Percentiles rank a stretch among this genome's conserved stretches.
These are phyloP conservation scores for Fraxinus velutina DNA, from an alignment of 305 asterid genomes.

Conservation along the genomic window DNA sequence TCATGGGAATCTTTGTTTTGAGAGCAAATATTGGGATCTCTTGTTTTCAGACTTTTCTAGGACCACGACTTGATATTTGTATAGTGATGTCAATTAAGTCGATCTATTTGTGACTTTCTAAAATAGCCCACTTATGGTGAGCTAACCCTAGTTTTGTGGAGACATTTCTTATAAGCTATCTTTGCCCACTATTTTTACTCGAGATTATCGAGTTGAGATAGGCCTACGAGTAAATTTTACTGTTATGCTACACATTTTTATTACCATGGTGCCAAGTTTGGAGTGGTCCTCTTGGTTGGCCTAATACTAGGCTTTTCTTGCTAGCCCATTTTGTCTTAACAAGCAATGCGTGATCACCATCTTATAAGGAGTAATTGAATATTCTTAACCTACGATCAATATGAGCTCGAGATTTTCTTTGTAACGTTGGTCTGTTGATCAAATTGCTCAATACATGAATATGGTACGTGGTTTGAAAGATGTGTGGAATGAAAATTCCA, in stretches of 20 bases:
- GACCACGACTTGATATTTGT: background rate
- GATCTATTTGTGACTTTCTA: background rate
- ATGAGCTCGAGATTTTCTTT: background rate
- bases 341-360: background rate
- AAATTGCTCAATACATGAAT: background rate
- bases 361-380: too few species aligned
- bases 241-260: background rate
- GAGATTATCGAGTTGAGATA: background rate
- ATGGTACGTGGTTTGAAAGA: background rate
- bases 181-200: background rate
- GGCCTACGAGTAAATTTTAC: background rate
- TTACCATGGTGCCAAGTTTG: background rate
- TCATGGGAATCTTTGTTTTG: conserved; percentile 31
- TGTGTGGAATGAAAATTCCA: background rate
- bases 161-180: background rate
- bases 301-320: background rate
- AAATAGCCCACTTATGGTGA: background rate
- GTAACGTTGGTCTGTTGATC: background rate
- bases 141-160: background rate
- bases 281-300: background rate
- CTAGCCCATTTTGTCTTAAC: background rate
- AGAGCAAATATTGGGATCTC: conserved; percentile 23
- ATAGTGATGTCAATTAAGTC: background rate
- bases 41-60: background rate
- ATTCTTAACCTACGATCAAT: background rate